phyloP scores from a whole-genome alignment of 2,329 filamentous ascomycete species.

The Ceratocystis cacaofunesta region DNA sequence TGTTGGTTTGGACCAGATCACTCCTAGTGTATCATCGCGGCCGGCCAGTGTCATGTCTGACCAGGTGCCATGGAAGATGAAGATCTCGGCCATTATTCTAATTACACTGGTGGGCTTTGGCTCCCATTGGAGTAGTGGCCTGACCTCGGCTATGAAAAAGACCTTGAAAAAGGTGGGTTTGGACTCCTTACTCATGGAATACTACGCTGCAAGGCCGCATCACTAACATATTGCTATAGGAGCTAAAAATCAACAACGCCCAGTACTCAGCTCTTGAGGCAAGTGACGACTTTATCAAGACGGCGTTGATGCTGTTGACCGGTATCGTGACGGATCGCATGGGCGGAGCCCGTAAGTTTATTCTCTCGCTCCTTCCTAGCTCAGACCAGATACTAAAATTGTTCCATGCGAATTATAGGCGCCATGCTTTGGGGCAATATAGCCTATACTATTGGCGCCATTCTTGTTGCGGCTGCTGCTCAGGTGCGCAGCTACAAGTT shows the following conservation, averaged over 20 bases:
- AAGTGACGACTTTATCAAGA: conserved; percentile 48
- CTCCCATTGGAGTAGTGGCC: conserved; percentile 43
- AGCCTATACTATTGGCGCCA: conserved; percentile 42
- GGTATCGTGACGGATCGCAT: conserved; percentile 43
- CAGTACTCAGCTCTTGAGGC: conserved; percentile 44
- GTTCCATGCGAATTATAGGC: conserved; percentile 20
- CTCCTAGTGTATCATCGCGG: neutral
- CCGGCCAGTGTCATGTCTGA: conserved; percentile 7
- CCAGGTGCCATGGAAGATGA: conserved; percentile 22
- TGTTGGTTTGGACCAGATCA: neutral
- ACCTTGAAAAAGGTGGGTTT: conserved; percentile 38
- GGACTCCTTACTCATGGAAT: too few relatives aligned
- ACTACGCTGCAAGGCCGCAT: neutral
- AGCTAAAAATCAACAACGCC: conserved; percentile 44
- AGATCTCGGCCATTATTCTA: conserved; percentile 30
- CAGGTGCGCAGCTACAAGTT: conserved; percentile 41
- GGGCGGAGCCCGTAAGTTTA: conserved; percentile 36
- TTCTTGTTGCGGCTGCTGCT: conserved; percentile 43
- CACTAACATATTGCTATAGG: conserved; percentile 18
- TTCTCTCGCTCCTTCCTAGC: neutral
- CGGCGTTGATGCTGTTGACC: conserved; percentile 37
- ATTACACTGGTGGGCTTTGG: conserved; percentile 44
- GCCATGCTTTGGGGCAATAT: conserved; percentile 47
- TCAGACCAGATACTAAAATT: neutral
- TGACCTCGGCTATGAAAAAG: conserved; percentile 45